phyloP scores from a whole-genome alignment of 257 asterid genomes.

The Solanum pinnatisectum region DNA sequence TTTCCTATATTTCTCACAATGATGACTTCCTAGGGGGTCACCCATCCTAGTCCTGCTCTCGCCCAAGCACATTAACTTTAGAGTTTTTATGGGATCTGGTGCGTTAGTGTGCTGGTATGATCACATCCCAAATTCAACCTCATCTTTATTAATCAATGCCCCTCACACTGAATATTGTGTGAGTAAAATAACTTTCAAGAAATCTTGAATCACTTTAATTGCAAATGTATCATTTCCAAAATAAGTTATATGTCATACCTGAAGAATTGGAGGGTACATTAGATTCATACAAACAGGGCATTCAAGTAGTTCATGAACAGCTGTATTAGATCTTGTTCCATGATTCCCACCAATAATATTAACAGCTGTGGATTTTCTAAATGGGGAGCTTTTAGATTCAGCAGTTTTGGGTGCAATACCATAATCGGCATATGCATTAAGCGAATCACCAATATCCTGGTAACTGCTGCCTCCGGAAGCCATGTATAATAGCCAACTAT shows the following conservation, averaged over 20 bases:
- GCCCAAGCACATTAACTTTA: not conserved
- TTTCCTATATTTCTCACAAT: too few relatives aligned
- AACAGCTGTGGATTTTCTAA: slow-evolving; percentile 26
- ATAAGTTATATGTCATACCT: slow-evolving; percentile 24
- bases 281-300: slow-evolving; percentile 63
- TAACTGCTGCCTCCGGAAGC: slow-evolving; percentile 43
- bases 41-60: not conserved
- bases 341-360: slow-evolving; percentile 24
- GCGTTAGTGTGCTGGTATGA: not conserved
- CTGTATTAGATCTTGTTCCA: slow-evolving; percentile 37
- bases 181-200: not conserved
- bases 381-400: slow-evolving; percentile 34
- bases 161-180: not conserved
- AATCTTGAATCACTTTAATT: not conserved
- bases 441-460: slow-evolving; percentile 26
- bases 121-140: not conserved
- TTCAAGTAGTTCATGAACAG: slow-evolving; percentile 66
- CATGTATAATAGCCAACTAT: slow-evolving; percentile 7
- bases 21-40: not conserved
- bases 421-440: slow-evolving; percentile 18
- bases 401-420: slow-evolving; percentile 33
- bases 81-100: not conserved
- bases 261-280: slow-evolving; percentile 80
- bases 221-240: not conserved
- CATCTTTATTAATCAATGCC: not conserved